These are phyloP conservation scores for Pyrenochaeta sp. DNA, from an alignment of 2,329 filamentous ascomycete species.

Conservation along the genomic window DNA sequence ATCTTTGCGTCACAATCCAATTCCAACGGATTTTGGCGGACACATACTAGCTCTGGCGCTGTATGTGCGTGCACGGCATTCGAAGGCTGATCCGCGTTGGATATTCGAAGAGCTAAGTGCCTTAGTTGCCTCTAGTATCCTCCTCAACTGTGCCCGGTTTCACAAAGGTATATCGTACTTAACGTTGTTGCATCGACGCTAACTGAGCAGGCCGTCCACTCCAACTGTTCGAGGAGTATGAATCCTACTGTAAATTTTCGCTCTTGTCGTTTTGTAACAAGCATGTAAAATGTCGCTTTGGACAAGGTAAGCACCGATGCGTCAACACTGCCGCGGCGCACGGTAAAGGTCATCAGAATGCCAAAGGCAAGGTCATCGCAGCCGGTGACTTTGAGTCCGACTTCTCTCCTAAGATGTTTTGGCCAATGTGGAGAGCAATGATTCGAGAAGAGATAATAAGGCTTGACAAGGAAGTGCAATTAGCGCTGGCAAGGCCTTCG, in stretches of 20 bases:
- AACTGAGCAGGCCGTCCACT: no score
- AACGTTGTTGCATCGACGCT: neutral
- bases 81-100: neutral
- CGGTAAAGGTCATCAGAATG: slow-evolving; percentile 55
- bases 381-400: slow-evolving; percentile 51
- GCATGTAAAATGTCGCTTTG: neutral
- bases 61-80: slow-evolving; percentile 2
- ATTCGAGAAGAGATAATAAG: neutral
- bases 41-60: slow-evolving; percentile 58
- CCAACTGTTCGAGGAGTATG: no score
- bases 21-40: slow-evolving; percentile 58
- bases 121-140: slow-evolving; percentile 59
- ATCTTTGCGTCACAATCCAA: slow-evolving; percentile 55
- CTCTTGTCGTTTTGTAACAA: slow-evolving; percentile 18
- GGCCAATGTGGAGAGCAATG: neutral
- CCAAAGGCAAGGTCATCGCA: slow-evolving; percentile 53
- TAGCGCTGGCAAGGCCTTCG: no score
- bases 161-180: slow-evolving; percentile 24
- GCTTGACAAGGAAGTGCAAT: no score
- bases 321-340: slow-evolving; percentile 51
- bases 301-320: slow-evolving; percentile 37
- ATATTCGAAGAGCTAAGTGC: slow-evolving; percentile 54
- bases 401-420: slow-evolving; percentile 23
- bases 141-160: slow-evolving; percentile 55
- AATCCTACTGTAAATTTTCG: slow-evolving; percentile 37